Percentiles rank a stretch among this genome's conserved stretches.
These are phyloP conservation scores for Phytophthora chlamydospora DNA, from an alignment of 352 stramenopile genomes.

Conservation along the genomic window DNA sequence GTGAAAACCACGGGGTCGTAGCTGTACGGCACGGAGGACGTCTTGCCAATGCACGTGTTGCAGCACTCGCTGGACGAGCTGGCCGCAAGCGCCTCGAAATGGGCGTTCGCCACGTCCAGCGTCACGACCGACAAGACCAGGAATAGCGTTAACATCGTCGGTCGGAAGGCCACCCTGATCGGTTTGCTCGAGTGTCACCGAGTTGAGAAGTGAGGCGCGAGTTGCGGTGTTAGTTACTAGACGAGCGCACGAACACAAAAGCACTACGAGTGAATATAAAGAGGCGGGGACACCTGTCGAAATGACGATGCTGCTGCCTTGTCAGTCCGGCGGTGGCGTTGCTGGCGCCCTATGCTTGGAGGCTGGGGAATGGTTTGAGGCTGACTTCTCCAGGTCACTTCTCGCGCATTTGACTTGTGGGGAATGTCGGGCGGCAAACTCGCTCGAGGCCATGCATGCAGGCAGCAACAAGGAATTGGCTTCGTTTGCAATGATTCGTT, in stretches of 20 bases:
- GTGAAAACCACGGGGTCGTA: constrained; percentile 72
- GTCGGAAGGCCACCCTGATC: constrained; percentile 4
- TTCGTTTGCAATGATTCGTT: no score
- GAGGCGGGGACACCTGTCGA: constrained; percentile 25
- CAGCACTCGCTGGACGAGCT: constrained; percentile 49
- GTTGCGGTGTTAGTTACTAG: constrained; percentile 7
- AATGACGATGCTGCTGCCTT: constrained; percentile 12
- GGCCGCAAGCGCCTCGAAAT: constrained; percentile 12
- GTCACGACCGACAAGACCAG: constrained; percentile 4
- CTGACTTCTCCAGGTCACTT: no score
- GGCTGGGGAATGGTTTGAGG: no score
- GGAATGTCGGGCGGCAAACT: no score
- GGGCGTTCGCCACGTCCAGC: constrained; percentile 12
- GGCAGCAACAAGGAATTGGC: no score
- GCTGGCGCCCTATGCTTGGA: no score
- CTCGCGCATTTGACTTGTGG: no score
- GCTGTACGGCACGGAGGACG: constrained; percentile 52
- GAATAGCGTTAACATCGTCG: constrained; percentile 5
- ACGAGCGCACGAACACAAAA: constrained; percentile 22
- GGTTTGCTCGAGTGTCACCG: not conserved
- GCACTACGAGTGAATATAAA: constrained; percentile 26
- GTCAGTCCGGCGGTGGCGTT: no score
- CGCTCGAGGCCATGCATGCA: no score
- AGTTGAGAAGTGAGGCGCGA: constrained; percentile 24
- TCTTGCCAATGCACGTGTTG: constrained; percentile 72